Percentiles rank a stretch among this genome's conserved stretches.
Conservation (phyloP, 345 rosid genomes). For the Stellera chamaejasme region DNA sequence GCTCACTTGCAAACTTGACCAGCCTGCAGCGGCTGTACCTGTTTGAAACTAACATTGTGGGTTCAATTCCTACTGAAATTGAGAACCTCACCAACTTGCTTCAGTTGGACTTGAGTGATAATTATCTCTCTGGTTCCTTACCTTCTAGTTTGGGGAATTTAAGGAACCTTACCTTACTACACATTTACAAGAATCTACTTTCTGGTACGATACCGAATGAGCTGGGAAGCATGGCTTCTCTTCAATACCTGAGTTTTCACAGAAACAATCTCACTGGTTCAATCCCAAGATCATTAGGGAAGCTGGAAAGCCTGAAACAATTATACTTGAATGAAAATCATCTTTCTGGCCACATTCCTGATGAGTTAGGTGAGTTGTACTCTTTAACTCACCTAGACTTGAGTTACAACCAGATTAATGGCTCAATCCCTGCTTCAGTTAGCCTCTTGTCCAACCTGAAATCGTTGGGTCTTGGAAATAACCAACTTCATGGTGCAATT, state of each 20-base stretch:
- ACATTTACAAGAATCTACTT: too few species aligned
- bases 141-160: too few species aligned
- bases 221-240: slow-evolving; percentile 17
- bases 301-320: background rate
- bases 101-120: slow-evolving; percentile 14
- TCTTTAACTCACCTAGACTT: slow-evolving; percentile 17
- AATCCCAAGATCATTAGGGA: slow-evolving; percentile 20
- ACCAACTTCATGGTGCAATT: slow-evolving; percentile 17
- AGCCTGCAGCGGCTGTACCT: background rate
- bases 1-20: slow-evolving; percentile 11
- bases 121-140: slow-evolving; percentile 19
- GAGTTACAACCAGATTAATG: slow-evolving; percentile 18
- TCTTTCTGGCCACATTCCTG: slow-evolving; percentile 18
- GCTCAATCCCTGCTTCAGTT: slow-evolving; percentile 16
- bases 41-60: background rate
- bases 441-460: slow-evolving; percentile 12
- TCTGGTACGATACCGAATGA: slow-evolving; percentile 13
- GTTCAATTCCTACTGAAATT: slow-evolving; percentile 6
- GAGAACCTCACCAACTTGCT: slow-evolving; percentile 5
- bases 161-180: too few species aligned
- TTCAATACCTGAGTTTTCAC: background rate
- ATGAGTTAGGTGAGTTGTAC: slow-evolving; percentile 6
- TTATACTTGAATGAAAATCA: slow-evolving; percentile 7
- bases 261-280: slow-evolving; percentile 15
- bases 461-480: background rate